Evolutionary conservation across 495 filamentous ascomycete species (phyloP), one percentile per base, ranked within the genome.

Genomic region (Penicillium cosmopolitanum): DNA sequence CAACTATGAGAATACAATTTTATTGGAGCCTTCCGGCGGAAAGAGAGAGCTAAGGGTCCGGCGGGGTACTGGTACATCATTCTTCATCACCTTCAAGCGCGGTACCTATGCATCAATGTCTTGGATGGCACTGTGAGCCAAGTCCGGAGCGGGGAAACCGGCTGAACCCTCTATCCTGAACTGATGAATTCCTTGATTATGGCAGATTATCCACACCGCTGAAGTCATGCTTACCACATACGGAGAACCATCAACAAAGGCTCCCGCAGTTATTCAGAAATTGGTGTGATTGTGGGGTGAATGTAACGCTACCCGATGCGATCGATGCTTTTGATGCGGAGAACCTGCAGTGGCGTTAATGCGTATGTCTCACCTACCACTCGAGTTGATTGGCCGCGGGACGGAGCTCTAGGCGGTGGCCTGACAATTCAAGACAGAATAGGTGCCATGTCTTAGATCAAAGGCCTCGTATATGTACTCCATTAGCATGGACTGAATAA

Each of bases 291-390:
- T 28, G 53, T 35, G 50, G 50, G 56, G 53, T 65, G 47, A 40
- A 62, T 68, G 59, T 61, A 68, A 66, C 63, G 53, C 63, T 68
- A 63, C 33, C 51, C 48, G 52, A 5, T 54, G 55, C 10, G 52
- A 55, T 53, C 55, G 36, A n/a, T n/a, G 28, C 62, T 44, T 58
- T 66, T 53, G 50, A 66, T 64, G 63, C 57, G 57, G 55, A 57
- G 55, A 59, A 55, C 21, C 56, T 57, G 28, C 33, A 51, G 38
- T 58, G 55, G 60, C 57, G 36, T 46, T 58, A 60, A 69, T 69
- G 66, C 56, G 58, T 52, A 69, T 69, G 66, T 69, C 64, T 69
- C 61, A 69, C 55, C 60, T 60, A 34, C 53, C 21, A 62, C 56
- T 50, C 28, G 35, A 46, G 31, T 60, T 59, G 31, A 63, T 68